phyloP scores from a whole-genome alignment of 73 alveolate genomes.

The Paramecium caudatum region DNA sequence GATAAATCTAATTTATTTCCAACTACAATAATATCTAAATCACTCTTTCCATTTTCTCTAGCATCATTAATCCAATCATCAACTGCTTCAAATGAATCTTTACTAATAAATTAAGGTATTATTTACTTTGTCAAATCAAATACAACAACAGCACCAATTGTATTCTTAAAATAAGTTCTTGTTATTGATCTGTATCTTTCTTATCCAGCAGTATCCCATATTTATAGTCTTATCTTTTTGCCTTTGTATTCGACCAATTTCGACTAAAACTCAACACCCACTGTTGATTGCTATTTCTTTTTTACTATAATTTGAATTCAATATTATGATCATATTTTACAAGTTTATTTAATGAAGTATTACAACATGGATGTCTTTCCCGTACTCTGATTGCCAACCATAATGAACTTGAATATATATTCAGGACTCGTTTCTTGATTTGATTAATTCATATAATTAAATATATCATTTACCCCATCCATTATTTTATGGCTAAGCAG shows the following conservation, averaged over 20 bases:
- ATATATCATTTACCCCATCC: slow-evolving; percentile 24
- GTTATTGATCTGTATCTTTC: slow-evolving; percentile 65
- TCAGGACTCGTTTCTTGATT: slow-evolving; percentile 53
- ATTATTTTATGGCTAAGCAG: neutral
- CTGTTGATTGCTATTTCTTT: slow-evolving; percentile 79
- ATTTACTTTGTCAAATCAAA: slow-evolving; percentile 81
- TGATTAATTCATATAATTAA: neutral
- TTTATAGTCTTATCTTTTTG: slow-evolving; percentile 86
- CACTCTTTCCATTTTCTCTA: slow-evolving; percentile 81
- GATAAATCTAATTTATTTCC: slow-evolving; percentile 89
- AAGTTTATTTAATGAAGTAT: slow-evolving; percentile 62
- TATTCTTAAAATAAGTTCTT: slow-evolving; percentile 80
- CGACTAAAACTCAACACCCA: slow-evolving; percentile 96
- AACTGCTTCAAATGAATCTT: slow-evolving; percentile 83
- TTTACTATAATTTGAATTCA: slow-evolving; percentile 45
- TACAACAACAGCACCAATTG: slow-evolving; percentile 89
- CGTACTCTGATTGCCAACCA: slow-evolving; percentile 79
- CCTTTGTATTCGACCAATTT: slow-evolving; percentile 81
- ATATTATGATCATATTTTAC: slow-evolving; percentile 49
- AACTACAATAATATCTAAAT: slow-evolving; percentile 79
- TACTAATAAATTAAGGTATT: slow-evolving; percentile 18
- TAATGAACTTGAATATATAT: slow-evolving; percentile 74
- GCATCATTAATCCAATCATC: slow-evolving; percentile 93
- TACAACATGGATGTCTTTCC: slow-evolving; percentile 79
- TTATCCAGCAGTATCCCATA: slow-evolving; percentile 97